Evolutionary conservation across 306 rosid genomes (phyloP).

Genomic region (Biancaea sappan): DNA sequence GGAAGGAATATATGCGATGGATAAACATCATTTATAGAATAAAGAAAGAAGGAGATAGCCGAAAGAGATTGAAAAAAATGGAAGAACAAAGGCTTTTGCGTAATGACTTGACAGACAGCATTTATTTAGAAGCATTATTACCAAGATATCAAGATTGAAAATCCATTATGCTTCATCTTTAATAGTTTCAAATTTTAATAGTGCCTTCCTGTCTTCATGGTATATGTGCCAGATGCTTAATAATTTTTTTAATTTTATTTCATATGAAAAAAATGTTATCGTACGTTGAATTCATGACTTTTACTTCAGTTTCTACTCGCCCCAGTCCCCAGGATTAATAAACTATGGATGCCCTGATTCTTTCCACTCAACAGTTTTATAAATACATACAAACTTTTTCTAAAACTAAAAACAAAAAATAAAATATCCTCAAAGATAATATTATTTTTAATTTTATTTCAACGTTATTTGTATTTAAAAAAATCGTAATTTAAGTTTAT

Average conservation of each 20-base stretch:
- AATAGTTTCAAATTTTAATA: neutral
- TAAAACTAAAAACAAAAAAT: too few relatives aligned
- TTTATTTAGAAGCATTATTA: conserved; percentile 30
- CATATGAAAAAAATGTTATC: too few relatives aligned
- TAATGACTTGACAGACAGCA: conserved; percentile 23
- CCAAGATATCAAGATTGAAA: neutral
- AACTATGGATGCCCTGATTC: too few relatives aligned
- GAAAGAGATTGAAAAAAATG: conserved; percentile 26
- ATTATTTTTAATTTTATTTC: too few relatives aligned
- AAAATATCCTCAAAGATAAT: too few relatives aligned
- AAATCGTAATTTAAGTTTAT: too few relatives aligned
- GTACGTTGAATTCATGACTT: too few relatives aligned
- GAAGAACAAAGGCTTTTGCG: conserved; percentile 6
- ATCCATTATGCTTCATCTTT: neutral
- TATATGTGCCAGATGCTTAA: too few relatives aligned
- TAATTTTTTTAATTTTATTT: too few relatives aligned
- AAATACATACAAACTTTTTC: too few relatives aligned
- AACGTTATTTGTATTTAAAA: too few relatives aligned
- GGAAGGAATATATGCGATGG: conserved; percentile 38
- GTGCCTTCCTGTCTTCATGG: neutral
- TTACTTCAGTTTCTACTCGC: neutral
- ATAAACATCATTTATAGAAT: conserved; percentile 32
- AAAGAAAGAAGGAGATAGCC: conserved; percentile 27
- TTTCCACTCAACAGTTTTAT: too few relatives aligned
- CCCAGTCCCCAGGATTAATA: neutral